Conservation (phyloP, 2,329 filamentous ascomycete species). For the Fusarium piperis region DNA sequence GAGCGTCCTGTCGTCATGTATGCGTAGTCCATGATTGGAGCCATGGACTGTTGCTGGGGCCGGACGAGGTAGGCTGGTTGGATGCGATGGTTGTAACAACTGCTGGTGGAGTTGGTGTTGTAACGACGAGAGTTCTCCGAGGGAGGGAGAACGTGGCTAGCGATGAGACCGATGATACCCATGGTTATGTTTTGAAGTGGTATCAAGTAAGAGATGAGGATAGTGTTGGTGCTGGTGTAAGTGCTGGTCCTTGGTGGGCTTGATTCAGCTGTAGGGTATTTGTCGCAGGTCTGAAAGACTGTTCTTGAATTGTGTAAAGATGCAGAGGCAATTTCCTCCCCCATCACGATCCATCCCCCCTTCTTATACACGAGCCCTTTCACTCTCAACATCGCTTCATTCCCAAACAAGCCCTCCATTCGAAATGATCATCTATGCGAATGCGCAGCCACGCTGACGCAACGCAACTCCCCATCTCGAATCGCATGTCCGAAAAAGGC, state of each 20-base stretch:
- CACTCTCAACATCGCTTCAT: background rate
- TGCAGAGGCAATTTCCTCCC: background rate
- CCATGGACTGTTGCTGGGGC: constrained; percentile 1
- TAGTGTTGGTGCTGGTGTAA: background rate
- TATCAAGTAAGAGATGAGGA: background rate
- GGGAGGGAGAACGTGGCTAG: constrained; percentile 1
- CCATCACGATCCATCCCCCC: background rate
- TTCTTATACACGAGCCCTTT: constrained; percentile 12
- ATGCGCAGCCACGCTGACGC: constrained; percentile 30
- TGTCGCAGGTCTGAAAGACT: background rate
- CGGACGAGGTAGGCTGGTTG: constrained; percentile 3
- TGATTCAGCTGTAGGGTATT: background rate
- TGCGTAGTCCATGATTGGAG: background rate
- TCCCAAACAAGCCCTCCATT: constrained; percentile 23
- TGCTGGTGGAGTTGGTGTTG: background rate
- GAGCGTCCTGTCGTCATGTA: background rate
- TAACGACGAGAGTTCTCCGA: constrained; percentile 4
- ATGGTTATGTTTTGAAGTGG: constrained; percentile 12
- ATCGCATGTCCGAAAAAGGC: constrained; percentile 20
- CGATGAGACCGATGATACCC: constrained; percentile 31
- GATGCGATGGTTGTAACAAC: background rate
- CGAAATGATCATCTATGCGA: constrained; percentile 19
- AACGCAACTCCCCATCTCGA: constrained; percentile 29
- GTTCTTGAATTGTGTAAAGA: background rate
- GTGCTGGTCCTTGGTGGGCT: background rate